Percentiles rank a stretch among this genome's conserved stretches.
phyloP scores from a whole-genome alignment of 2,329 filamentous ascomycete species.

The Aspergillus sp. region DNA sequence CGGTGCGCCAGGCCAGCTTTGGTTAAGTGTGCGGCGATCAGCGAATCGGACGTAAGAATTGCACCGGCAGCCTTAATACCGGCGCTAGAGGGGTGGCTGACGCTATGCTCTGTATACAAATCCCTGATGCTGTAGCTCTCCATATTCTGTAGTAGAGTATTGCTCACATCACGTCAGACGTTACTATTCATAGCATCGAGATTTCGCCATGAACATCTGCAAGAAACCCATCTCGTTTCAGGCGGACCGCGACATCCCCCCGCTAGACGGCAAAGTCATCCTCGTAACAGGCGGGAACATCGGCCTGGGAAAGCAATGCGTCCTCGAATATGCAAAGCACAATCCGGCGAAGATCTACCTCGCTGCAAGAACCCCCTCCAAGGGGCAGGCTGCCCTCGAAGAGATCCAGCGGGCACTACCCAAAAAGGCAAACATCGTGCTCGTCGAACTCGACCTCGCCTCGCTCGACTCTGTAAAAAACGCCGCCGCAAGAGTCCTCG shows the following conservation, averaged over 20 bases:
- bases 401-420: not conserved
- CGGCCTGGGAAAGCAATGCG: not conserved
- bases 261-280: not conserved
- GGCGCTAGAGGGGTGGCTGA: too few relatives aligned
- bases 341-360: not conserved
- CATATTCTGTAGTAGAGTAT: too few relatives aligned
- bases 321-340: not conserved
- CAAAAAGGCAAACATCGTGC: not conserved
- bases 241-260: not conserved
- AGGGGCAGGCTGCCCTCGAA: not conserved
- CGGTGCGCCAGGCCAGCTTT: too few relatives aligned
- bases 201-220: not conserved
- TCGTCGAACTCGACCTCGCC: slow-evolving; percentile 2
- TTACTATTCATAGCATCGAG: not conserved
- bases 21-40: too few relatives aligned
- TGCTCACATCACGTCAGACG: too few relatives aligned
- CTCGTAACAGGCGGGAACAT: not conserved
- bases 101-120: too few relatives aligned
- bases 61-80: too few relatives aligned
- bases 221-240: not conserved
- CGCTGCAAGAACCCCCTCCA: not conserved
- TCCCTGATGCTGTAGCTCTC: too few relatives aligned
- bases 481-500: not conserved
- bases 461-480: not conserved
- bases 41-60: too few relatives aligned